These are phyloP conservation scores for Cladosporium oxysporum DNA, from an alignment of 2,329 filamentous ascomycete genomes.

Conservation along the genomic window DNA sequence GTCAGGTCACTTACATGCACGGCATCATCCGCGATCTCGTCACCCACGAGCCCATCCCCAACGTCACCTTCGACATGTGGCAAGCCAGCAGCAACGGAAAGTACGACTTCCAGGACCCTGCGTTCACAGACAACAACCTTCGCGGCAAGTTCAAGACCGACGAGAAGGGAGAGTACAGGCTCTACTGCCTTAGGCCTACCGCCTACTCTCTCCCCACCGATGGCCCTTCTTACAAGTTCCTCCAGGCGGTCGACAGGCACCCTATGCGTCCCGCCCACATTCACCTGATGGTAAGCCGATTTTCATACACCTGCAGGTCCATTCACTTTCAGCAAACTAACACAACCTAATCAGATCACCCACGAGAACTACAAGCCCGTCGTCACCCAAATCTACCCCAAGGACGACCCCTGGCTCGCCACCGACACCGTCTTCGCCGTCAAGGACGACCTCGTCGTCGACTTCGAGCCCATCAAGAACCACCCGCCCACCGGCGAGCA, in stretches of 20 bases:
- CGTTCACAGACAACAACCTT: slow-evolving; percentile 67
- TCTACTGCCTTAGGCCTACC: slow-evolving; percentile 75
- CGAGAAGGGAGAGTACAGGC: slow-evolving; percentile 68
- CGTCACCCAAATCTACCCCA: slow-evolving; percentile 61
- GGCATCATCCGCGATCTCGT: slow-evolving; percentile 65
- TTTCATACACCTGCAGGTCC: too few species aligned
- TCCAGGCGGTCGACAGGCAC: slow-evolving; percentile 58
- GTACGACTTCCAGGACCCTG: slow-evolving; percentile 68
- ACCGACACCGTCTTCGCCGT: slow-evolving; percentile 64
- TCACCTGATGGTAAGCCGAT: slow-evolving; percentile 52
- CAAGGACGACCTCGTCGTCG: slow-evolving; percentile 61
- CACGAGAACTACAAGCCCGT: slow-evolving; percentile 58
- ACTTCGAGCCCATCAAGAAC: slow-evolving; percentile 57
- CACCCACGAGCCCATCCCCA: slow-evolving; percentile 64
- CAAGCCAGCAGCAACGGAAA: slow-evolving; percentile 74
- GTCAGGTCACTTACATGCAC: slow-evolving; percentile 67
- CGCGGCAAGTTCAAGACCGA: slow-evolving; percentile 74
- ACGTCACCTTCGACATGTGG: slow-evolving; percentile 76
- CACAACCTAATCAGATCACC: slow-evolving; percentile 35
- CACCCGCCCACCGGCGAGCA: slow-evolving; percentile 49
- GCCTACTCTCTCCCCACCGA: slow-evolving; percentile 71
- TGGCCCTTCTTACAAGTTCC: slow-evolving; percentile 57
- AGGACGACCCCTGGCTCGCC: slow-evolving; percentile 58
- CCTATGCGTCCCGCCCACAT: slow-evolving; percentile 65
- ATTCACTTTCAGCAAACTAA: not conserved